A percentile compares a stretch with the other conserved stretches of the same genome.
phyloP scores from a whole-genome alignment of 192 early-diverging fungal genomes.

The Backusella luteola region DNA sequence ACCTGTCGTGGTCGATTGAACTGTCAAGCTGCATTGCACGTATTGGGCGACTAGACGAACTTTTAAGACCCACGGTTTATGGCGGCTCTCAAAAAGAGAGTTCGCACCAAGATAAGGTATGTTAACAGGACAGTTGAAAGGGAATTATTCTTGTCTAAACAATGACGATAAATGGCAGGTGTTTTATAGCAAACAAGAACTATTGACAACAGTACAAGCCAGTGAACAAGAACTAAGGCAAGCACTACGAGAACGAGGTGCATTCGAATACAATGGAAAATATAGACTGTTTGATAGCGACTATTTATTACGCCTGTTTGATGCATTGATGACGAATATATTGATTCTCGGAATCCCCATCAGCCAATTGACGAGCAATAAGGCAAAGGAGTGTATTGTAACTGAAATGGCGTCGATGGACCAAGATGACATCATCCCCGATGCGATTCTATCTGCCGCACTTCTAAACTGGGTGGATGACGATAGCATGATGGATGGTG shows the following conservation, averaged over 20 bases:
- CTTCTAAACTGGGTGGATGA: not conserved
- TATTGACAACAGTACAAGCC: conserved; percentile 47
- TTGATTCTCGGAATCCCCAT: conserved; percentile 24
- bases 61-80: conserved; percentile 35
- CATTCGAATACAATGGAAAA: conserved; percentile 33
- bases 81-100: conserved; percentile 42
- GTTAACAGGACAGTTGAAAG: not conserved
- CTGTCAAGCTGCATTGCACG: conserved; percentile 43
- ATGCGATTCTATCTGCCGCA: not conserved
- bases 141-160: not conserved
- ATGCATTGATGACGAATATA: conserved; percentile 21
- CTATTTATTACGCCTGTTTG: conserved; percentile 26
- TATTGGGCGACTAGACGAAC: conserved; percentile 36
- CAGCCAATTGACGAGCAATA: not conserved
- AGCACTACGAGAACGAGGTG: conserved; percentile 40
- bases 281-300: conserved; percentile 24
- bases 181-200: conserved; percentile 35
- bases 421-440: not conserved
- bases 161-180: conserved; percentile 3
- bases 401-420: not conserved
- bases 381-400: conserved; percentile 9
- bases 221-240: conserved; percentile 41
- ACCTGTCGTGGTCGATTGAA: conserved; percentile 40
- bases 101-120: conserved; percentile 6
- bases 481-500: not conserved